Conservation (phyloP, 345 rosid species). For the Cardamine resedifolia region DNA sequence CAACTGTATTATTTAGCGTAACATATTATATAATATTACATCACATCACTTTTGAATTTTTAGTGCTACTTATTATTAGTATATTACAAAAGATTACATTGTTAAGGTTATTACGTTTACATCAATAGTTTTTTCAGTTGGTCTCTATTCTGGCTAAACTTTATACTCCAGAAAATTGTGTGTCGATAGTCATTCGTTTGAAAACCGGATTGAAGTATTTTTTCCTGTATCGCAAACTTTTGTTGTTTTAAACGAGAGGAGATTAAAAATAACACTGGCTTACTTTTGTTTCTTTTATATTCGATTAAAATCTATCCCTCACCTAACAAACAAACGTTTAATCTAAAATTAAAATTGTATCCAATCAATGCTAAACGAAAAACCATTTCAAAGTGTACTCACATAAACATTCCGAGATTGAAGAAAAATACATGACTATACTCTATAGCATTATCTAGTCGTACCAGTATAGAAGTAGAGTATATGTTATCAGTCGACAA, state of each 20-base stretch:
- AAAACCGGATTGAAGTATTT: neutral
- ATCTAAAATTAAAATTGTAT: neutral
- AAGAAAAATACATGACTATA: neutral
- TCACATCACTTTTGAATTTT: conserved; percentile 22
- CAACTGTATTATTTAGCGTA: conserved; percentile 7
- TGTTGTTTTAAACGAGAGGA: neutral
- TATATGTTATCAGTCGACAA: neutral
- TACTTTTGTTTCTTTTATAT: no score
- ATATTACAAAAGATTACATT: neutral
- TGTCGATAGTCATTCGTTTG: neutral
- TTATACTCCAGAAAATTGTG: no score
- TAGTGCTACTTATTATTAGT: conserved; percentile 3
- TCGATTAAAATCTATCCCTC: neutral
- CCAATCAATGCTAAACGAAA: neutral
- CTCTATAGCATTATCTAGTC: neutral
- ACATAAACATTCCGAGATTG: neutral
- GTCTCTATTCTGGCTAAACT: neutral
- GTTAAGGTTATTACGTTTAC: neutral
- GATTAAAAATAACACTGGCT: no score
- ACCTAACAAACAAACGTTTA: neutral
- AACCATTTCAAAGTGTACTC: neutral
- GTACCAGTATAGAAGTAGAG: neutral
- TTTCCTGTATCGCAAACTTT: neutral
- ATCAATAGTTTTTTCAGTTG: neutral
- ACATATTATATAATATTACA: conserved; percentile 6